Evolutionary conservation across 805 yeast species (phyloP).

Genomic region (Metschnikowia drakensbergensis): DNA sequence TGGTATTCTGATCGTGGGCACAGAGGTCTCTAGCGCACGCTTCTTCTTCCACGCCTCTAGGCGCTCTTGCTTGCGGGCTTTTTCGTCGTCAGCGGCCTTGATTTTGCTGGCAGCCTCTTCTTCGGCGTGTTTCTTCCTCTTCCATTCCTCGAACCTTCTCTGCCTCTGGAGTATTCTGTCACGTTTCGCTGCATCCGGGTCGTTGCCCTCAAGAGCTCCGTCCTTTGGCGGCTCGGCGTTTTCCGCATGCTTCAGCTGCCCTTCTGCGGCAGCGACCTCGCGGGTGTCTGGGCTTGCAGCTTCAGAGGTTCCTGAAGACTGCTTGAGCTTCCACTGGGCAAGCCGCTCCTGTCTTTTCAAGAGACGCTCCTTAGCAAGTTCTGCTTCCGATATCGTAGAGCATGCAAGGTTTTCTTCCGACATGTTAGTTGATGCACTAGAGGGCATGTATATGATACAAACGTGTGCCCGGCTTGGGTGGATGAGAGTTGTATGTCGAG

Average conservation of each 20-base stretch:
- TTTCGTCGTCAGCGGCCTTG: constrained; percentile 8
- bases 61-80: constrained; percentile 25
- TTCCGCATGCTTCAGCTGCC: too few species aligned
- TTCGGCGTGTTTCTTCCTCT: constrained; percentile 16
- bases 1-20: constrained; percentile 3
- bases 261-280: too few species aligned
- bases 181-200: constrained; percentile 2
- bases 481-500: not conserved
- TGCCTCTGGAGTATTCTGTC: constrained; percentile 13
- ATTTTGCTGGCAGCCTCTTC: not conserved
- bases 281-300: too few species aligned
- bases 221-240: too few species aligned
- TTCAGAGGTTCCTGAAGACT: constrained; percentile 21
- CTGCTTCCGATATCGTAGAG: constrained; percentile 18
- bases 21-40: constrained; percentile 19
- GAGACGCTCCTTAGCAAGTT: constrained; percentile 29
- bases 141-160: constrained; percentile 20
- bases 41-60: constrained; percentile 53
- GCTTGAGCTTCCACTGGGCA: constrained; percentile 59
- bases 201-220: not conserved
- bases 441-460: constrained; percentile 1
- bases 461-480: constrained; percentile 3
- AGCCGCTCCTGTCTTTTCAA: constrained; percentile 48
- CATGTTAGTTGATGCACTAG: constrained; percentile 15
- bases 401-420: constrained; percentile 10